Base-by-base conservation (phyloP, 306 rosid species). In the Vigna radiata region DNA sequence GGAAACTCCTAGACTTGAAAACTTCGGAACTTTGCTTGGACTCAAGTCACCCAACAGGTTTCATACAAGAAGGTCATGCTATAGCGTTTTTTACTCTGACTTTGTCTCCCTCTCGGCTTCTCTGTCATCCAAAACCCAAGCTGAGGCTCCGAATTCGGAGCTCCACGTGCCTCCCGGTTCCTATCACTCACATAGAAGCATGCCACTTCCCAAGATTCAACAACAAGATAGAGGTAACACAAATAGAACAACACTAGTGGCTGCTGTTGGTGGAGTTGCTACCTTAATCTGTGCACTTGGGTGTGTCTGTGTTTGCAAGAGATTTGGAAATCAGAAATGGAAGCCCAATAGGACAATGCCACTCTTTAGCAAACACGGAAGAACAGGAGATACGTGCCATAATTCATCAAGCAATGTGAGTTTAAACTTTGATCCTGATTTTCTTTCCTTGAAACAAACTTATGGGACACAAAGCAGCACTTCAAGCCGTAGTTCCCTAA, bases 291-390 rank as follows among this genome's bases (percentile, higher is more conserved):
- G 39, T 59, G 66, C 66, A 59, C 66, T 59, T 6, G 66, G 19
- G 3, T 59, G 66, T 59, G 66, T 59, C 18, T 59, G 66, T 31
- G 18, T 59, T 59, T 59, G 66, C 66, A 59, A 29, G 66, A 59
- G 31, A 59, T 29, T 59, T 17, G 29, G 66, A 29, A 29, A 2
- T 14, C 66, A 29, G 41, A 59, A 15, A 7, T 15, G 37, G 41
- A 27, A 14, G 29, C 8, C 66, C 41, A 59, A 59, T 29, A 59
- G 41, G 66, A 59, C 66, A 27, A 59, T 59, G 17, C 66, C 66
- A 59, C 41, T 59, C 5, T 59, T 13, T 29, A 59, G 41, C 41
- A 14, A 59, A 4, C 15, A 27, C 41, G 66, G 17, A 15, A 14
- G 66, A 59, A 59, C 66, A 27, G 3, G 0, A 5, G 66, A 43